Conservation (phyloP, 768 basidiomycete species). For the Strobilomyces confusus region DNA sequence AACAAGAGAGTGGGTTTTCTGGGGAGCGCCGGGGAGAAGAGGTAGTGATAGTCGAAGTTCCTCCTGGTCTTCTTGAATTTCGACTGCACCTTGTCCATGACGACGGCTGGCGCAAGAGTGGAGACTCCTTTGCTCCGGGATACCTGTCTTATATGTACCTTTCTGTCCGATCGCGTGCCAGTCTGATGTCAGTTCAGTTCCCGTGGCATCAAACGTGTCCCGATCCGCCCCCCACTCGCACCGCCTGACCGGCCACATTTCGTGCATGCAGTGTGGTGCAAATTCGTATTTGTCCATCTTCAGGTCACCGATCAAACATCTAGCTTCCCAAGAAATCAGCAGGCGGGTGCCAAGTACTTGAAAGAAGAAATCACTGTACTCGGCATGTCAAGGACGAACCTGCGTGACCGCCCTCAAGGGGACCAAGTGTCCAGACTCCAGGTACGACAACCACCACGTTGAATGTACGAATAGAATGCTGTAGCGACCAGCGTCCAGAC, state of each 20-base stretch:
- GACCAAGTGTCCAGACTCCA: not conserved
- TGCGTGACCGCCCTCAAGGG: not conserved
- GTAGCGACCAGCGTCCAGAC: no score
- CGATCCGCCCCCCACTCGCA: slow-evolving; percentile 17
- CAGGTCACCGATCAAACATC: slow-evolving; percentile 3
- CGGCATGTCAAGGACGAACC: not conserved
- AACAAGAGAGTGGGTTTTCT: slow-evolving; percentile 39
- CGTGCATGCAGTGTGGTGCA: not conserved
- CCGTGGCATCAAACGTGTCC: slow-evolving; percentile 14
- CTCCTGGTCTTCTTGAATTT: slow-evolving; percentile 35
- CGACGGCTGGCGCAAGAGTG: not conserved
- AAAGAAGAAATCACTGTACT: not conserved
- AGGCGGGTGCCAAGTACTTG: not conserved
- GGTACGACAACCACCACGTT: not conserved
- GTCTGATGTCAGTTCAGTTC: slow-evolving; percentile 5
- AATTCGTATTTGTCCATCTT: slow-evolving; percentile 3
- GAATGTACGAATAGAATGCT: not conserved
- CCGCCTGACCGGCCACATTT: slow-evolving; percentile 11
- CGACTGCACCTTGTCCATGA: slow-evolving; percentile 26
- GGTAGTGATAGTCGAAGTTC: slow-evolving; percentile 36
- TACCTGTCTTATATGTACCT: slow-evolving; percentile 2
- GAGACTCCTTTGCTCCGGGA: not conserved
- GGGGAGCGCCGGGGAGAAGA: slow-evolving; percentile 21
- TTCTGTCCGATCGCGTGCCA: slow-evolving; percentile 11
- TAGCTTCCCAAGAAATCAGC: not conserved